Evolutionary conservation across 2,329 filamentous ascomycete species (phyloP).

Genomic region (Aspergillus nomiae): DNA sequence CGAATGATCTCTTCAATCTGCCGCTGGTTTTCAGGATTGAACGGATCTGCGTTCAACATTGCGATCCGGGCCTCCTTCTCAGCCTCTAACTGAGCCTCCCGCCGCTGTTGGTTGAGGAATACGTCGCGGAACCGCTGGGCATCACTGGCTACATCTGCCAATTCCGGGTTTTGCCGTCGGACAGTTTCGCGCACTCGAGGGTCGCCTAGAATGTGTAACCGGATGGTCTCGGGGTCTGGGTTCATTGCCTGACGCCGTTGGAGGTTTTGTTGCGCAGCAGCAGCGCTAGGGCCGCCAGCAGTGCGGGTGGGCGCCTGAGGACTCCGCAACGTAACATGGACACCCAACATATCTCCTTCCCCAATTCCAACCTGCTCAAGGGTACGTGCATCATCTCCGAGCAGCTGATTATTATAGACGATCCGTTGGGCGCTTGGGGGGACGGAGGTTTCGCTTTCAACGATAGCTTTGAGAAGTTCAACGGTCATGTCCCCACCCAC

Average conservation of each 20-base stretch:
- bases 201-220: conserved; percentile 80
- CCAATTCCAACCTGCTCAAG: conserved; percentile 77
- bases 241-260: conserved; percentile 34
- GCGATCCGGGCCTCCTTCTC: conserved; percentile 82
- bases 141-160: conserved; percentile 76
- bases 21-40: conserved; percentile 86
- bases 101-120: conserved; percentile 66
- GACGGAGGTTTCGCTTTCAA: conserved; percentile 80
- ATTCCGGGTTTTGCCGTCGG: conserved; percentile 70
- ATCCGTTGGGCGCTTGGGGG: conserved; percentile 75
- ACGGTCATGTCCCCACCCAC: conserved; percentile 81
- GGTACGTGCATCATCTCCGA: conserved; percentile 76
- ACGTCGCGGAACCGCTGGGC: conserved; percentile 74
- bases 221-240: conserved; percentile 75
- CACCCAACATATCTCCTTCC: conserved; percentile 89
- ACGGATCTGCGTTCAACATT: conserved; percentile 87
- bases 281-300: conserved; percentile 29
- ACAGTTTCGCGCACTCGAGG: conserved; percentile 72
- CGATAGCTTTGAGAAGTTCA: conserved; percentile 80
- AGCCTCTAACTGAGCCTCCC: conserved; percentile 70
- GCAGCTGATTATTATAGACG: conserved; percentile 83
- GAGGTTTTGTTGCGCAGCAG: conserved; percentile 31
- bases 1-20: conserved; percentile 98
- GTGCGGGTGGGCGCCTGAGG: conserved; percentile 33
- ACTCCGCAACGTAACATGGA: conserved; percentile 63